Evolutionary conservation across 768 basidiomycete species (phyloP), one percentile per base, ranked within the genome.

Genomic region (Dentipellis sp.): DNA sequence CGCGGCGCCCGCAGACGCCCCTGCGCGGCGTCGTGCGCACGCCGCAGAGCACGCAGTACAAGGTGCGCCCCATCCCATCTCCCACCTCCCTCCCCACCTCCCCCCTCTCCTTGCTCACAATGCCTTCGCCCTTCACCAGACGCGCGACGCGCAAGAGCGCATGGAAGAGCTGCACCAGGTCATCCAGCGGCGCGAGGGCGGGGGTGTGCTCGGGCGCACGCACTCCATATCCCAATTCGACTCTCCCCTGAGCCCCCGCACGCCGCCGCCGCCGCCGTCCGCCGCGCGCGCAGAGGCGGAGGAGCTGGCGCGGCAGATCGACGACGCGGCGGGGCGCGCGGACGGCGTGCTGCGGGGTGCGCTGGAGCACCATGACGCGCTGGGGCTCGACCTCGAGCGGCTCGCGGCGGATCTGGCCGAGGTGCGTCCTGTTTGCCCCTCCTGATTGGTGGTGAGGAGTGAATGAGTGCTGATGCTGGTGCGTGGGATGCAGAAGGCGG

Each of bases 131-230:
- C 35, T 39, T 21, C 37, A 58, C 4, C 61, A 92, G 90, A 86
- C 80, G 11, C 83, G 71, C 64, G 89, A 83, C 54, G 88, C 89
- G 37, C 83, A 83, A 61, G 83, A 84, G 37, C 82, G 91, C 21
- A 77, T 91, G 75, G 82, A 89, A 62, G 91, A 93, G 67, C 89
- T 93, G 89, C 79, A 83, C 40, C 80, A 79, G 60, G 72, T 90
- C 55, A 90, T 93, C 56, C 71, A 74, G 38, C 78, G 74, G 58
- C 74, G 89, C 60, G 75, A 80, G 63, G 74, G 69, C 16, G 84
- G 84, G 37, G 68, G 68, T 6, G 74, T 78, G 9, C 77, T 79
- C 23, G 34, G 14, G 47, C 37, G 42, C 12, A 45, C 42, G 42
- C 19, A 16, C 11, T 45, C 42, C 3, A n/a, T 45, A 16, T 12